phyloP scores from a whole-genome alignment of 306 rosid species.

The Cicer pinnatifidum region DNA sequence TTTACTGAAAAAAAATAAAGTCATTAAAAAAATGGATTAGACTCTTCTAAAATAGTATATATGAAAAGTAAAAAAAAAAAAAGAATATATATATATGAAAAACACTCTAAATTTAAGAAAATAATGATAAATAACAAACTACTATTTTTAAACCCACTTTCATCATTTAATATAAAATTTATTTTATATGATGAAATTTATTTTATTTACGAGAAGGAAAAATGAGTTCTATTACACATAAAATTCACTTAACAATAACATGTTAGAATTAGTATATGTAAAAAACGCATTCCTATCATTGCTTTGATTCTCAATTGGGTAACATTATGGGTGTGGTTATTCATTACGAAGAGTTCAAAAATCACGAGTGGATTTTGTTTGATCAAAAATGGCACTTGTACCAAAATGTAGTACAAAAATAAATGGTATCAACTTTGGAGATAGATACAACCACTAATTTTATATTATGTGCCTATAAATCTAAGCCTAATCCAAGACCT shows the following conservation, averaged over 20 bases:
- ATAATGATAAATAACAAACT: no score
- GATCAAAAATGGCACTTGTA: slow-evolving; percentile 22
- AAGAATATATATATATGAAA: neutral
- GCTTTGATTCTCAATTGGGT: slow-evolving; percentile 6
- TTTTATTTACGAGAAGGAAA: no score
- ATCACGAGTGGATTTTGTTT: slow-evolving; percentile 18
- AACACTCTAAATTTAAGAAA: neutral
- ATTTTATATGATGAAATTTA: no score
- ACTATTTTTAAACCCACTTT: no score
- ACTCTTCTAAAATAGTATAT: neutral
- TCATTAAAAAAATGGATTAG: neutral
- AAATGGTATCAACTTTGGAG: neutral
- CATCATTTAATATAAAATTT: no score
- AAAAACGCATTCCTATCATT: neutral
- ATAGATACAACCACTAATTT: slow-evolving; percentile 36
- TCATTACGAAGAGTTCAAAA: slow-evolving; percentile 21
- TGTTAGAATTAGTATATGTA: neutral
- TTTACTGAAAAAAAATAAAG: neutral
- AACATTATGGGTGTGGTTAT: slow-evolving; percentile 12
- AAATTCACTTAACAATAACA: neutral
- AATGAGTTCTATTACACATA: neutral
- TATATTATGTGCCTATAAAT: slow-evolving; percentile 25
- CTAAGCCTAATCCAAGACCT: slow-evolving; percentile 19
- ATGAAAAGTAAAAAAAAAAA: neutral
- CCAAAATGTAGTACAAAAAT: slow-evolving; percentile 17